Conservation (phyloP, 2,329 filamentous ascomycete species). For the Fusarium begoniae region DNA sequence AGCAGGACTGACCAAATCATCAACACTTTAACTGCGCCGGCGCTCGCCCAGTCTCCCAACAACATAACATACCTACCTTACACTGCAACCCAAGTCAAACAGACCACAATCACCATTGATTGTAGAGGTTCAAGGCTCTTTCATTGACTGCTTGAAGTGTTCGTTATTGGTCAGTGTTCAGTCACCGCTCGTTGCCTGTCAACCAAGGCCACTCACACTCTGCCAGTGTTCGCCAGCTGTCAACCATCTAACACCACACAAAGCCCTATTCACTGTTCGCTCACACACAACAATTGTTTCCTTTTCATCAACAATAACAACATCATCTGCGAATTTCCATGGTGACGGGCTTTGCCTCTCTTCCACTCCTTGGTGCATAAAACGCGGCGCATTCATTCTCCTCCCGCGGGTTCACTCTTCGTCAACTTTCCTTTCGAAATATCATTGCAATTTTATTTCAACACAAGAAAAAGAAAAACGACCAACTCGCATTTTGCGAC, state of each 20-base stretch:
- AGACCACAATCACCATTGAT: slow-evolving; percentile 4
- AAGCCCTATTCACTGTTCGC: slow-evolving; percentile 26
- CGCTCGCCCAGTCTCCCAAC: slow-evolving; percentile 17
- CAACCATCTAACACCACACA: slow-evolving; percentile 6
- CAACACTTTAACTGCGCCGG: slow-evolving; percentile 31
- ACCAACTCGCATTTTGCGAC: slow-evolving; percentile 1
- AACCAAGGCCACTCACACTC: slow-evolving; percentile 4
- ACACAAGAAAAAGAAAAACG: slow-evolving; percentile 7
- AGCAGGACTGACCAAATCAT: slow-evolving; percentile 41
- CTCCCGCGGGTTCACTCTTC: slow-evolving; percentile 5
- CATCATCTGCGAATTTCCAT: slow-evolving; percentile 13
- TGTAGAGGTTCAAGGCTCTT: background rate
- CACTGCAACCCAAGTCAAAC: background rate
- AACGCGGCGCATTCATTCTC: slow-evolving; percentile 32
- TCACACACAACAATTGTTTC: slow-evolving; percentile 21
- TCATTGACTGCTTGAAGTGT: background rate
- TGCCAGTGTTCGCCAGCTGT: slow-evolving; percentile 38
- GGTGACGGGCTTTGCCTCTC: slow-evolving; percentile 27
- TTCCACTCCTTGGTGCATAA: slow-evolving; percentile 29
- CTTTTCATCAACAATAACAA: slow-evolving; percentile 21
- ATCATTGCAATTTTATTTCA: slow-evolving; percentile 13
- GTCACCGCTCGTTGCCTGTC: background rate
- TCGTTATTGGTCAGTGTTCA: slow-evolving; percentile 23
- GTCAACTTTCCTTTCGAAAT: slow-evolving; percentile 25
- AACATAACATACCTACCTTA: background rate